phyloP scores from a whole-genome alignment of 139 green algal species.

The Desmodesmus armatus region DNA sequence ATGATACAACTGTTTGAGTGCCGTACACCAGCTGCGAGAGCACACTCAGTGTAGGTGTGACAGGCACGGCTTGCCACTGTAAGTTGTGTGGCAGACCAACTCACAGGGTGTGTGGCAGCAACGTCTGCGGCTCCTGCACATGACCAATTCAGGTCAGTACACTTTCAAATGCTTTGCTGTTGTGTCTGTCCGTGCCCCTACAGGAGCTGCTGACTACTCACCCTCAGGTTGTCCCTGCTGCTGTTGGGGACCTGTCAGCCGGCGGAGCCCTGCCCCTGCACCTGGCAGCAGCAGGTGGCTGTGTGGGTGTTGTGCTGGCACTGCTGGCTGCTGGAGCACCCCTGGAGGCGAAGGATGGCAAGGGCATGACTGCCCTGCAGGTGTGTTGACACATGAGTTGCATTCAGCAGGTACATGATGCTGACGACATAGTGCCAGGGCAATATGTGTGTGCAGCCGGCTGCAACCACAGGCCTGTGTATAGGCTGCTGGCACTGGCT shows the following conservation, averaged over 20 bases:
- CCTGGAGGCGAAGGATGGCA: conserved; percentile 13
- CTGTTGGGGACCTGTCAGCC: conserved; percentile 11
- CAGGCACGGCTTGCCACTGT: too few species aligned
- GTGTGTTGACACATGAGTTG: neutral
- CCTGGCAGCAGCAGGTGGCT: conserved; percentile 33
- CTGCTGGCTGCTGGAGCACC: conserved; percentile 9
- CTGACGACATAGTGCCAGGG: neutral
- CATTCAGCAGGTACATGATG: neutral
- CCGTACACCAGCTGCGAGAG: too few species aligned
- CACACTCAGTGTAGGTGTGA: too few species aligned
- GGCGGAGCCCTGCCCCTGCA: conserved; percentile 35
- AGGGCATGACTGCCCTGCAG: conserved; percentile 27
- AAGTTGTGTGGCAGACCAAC: too few species aligned
- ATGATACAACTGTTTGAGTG: too few species aligned
- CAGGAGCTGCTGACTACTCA: neutral
- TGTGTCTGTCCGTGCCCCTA: too few species aligned
- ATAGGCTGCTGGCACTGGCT: neutral
- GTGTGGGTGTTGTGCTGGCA: conserved; percentile 14
- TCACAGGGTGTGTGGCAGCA: too few species aligned
- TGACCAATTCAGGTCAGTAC: too few species aligned
- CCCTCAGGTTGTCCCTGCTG: neutral
- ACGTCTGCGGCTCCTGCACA: too few species aligned
- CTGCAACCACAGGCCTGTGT: neutral
- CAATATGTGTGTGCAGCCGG: neutral
- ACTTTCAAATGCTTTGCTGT: too few species aligned